phyloP scores from a whole-genome alignment of 1,284 basidiomycete species.

The Marasmius oreades region DNA sequence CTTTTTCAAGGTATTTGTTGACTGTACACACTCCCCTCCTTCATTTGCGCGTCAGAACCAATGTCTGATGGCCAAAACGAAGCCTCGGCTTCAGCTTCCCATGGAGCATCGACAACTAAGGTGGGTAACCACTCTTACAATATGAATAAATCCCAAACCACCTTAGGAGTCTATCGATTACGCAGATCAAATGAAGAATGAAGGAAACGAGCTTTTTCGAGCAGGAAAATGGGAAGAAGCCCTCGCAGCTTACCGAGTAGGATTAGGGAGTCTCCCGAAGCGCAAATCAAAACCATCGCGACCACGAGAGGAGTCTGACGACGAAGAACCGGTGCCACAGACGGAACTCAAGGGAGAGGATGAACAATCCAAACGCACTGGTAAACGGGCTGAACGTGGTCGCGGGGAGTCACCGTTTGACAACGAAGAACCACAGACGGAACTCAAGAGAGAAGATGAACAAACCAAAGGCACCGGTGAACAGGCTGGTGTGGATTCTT shows the following conservation, averaged over 20 bases:
- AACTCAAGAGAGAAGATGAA: too few relatives aligned
- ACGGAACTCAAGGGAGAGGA: neutral
- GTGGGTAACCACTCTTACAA: neutral
- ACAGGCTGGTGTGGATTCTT: constrained; percentile 6
- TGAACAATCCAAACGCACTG: neutral
- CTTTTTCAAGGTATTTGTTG: too few relatives aligned
- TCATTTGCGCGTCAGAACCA: too few relatives aligned
- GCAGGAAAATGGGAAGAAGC: constrained; percentile 61
- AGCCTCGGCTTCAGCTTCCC: neutral
- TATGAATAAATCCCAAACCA: neutral
- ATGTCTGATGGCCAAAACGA: too few relatives aligned
- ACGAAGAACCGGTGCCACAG: neutral
- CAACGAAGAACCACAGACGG: constrained; percentile 3
- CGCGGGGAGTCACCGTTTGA: too few relatives aligned
- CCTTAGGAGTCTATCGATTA: constrained; percentile 41
- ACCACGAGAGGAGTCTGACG: neutral
- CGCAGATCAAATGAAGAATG: constrained; percentile 58
- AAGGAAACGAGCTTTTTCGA: constrained; percentile 54
- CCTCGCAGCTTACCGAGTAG: constrained; percentile 57
- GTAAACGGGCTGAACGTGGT: too few relatives aligned
- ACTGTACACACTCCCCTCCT: too few relatives aligned
- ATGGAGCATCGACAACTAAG: neutral
- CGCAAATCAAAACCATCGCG: constrained; percentile 22
- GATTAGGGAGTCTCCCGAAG: constrained; percentile 54
- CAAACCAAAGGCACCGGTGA: too few relatives aligned